A percentile compares a stretch with the other conserved stretches of the same genome.
These are phyloP conservation scores for Globisporangium paddicum DNA, from an alignment of 352 stramenopile species.

Conservation along the genomic window DNA sequence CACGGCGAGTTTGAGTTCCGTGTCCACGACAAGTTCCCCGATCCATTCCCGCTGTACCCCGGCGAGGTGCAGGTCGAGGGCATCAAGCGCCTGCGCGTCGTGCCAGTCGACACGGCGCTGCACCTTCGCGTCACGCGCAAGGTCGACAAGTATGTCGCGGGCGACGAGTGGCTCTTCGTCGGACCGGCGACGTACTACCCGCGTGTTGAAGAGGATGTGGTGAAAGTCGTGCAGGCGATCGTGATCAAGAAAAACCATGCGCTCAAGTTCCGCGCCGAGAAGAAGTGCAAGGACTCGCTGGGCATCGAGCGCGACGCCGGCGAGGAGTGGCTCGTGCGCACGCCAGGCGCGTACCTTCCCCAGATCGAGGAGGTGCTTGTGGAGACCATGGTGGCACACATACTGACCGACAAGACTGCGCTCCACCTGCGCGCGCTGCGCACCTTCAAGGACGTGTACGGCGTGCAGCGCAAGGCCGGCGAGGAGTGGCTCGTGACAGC, in stretches of 20 bases:
- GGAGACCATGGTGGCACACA: constrained; percentile 51
- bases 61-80: constrained; percentile 55
- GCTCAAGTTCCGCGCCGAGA: constrained; percentile 75
- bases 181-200: constrained; percentile 72
- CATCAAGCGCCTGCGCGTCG: constrained; percentile 51
- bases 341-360: constrained; percentile 62
- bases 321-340: constrained; percentile 79
- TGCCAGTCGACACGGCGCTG: constrained; percentile 62
- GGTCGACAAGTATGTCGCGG: constrained; percentile 44
- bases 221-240: constrained; percentile 43
- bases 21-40: constrained; percentile 65
- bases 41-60: constrained; percentile 75
- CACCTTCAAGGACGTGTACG: constrained; percentile 77
- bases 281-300: constrained; percentile 72
- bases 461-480: constrained; percentile 57
- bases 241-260: constrained; percentile 80
- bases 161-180: constrained; percentile 76
- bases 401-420: constrained; percentile 59
- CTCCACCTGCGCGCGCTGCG: constrained; percentile 61
- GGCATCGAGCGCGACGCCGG: constrained; percentile 55
- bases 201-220: constrained; percentile 66
- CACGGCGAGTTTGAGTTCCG: constrained; percentile 77
- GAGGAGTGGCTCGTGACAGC: constrained; percentile 79
- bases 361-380: constrained; percentile 74
- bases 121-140: constrained; percentile 58